Percentiles rank a stretch among this genome's conserved stretches.
phyloP scores from a whole-genome alignment of 108 stramenopile species.

The Nannochloropsis gaditana region DNA sequence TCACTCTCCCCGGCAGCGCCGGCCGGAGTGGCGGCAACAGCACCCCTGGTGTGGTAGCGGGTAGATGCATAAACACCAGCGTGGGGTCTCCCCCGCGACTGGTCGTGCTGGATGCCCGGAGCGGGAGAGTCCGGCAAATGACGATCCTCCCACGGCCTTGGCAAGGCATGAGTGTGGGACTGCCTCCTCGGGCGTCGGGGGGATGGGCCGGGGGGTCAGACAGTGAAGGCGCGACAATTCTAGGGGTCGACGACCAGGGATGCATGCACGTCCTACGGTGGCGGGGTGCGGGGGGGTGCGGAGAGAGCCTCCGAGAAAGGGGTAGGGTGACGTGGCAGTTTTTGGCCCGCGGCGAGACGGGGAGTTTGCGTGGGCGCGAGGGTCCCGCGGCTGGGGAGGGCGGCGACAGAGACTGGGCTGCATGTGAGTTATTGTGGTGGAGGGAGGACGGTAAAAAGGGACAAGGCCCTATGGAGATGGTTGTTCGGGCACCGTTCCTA shows the following conservation, averaged over 20 bases:
- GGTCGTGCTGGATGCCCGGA: neutral
- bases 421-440: no score
- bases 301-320: neutral
- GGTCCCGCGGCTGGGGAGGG: no score
- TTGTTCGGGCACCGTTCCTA: neutral
- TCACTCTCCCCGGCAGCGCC: neutral
- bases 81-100: neutral
- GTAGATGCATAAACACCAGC: neutral
- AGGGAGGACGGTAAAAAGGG: no score
- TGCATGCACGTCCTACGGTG: neutral
- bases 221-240: neutral
- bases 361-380: neutral
- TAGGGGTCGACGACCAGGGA: neutral
- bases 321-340: neutral
- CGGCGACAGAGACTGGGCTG: no score
- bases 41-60: neutral
- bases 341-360: neutral
- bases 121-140: neutral
- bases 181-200: neutral
- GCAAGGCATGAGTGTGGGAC: neutral
- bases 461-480: neutral
- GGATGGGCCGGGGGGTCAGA: neutral
- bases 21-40: neutral
- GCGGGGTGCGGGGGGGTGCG: neutral
- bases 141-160: neutral